Evolutionary conservation across 2,329 filamentous ascomycete genomes (phyloP), one percentile per base, ranked within the genome.

Genomic region (Huntiella abstrusa): DNA sequence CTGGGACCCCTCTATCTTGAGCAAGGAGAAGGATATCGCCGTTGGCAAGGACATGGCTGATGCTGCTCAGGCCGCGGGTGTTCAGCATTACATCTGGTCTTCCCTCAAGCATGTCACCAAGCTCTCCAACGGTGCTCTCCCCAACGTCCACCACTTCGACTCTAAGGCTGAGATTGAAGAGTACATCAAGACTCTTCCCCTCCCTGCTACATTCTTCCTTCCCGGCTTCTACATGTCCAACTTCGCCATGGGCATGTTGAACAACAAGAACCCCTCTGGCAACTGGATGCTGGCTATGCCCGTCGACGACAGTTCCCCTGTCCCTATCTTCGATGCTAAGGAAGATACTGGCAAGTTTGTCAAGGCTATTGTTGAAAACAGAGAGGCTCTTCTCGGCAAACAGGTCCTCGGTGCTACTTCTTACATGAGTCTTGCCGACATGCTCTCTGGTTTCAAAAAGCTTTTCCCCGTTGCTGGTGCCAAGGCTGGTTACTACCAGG

Each of bases 211-310:
- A 0, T 75, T 75, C 54, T 66, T 70, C 48, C 58, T 65, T 2
- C 66, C 69, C 0, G 73, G 64, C 0, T 61, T 60, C 32, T 78
- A 73, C 53, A 74, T 76, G 67, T 64, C 68, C 49, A 75, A 74
- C 50, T 58, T 64, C 28, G 16, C 51, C 13, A 33, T 43, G 4
- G 49, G 44, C n/a, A 54, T 55, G 32, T 19, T 46, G 4, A 55
- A 61, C 5, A 49, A 53, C 12, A 58, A 59, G 51, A 51, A 53
- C 1, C 55, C 55, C 0, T 57, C 59, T 38, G 55, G 56, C n/a
- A 48, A 56, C 49, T 61, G 55, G 44, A 49, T 50, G 1, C 49
- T 60, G 16, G 39, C 52, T 2, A 51, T 60, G 8, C 60, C 60
- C 4, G 52, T 56, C 16, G 43, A 59, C 3, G 51, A 56, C 1